Base-by-base conservation (phyloP, 306 rosid genomes). In the Dalbergia cochinchinensis region DNA sequence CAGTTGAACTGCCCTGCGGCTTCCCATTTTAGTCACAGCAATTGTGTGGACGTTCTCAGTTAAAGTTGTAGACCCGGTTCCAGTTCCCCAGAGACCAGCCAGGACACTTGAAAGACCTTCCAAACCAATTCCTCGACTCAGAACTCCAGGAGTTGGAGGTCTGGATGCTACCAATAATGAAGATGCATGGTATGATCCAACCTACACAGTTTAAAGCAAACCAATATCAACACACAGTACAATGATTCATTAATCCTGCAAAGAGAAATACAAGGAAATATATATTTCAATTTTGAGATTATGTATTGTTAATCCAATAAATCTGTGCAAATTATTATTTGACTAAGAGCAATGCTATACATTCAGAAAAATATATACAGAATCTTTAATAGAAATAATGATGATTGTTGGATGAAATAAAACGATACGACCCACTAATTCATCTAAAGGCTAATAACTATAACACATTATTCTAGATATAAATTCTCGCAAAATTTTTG, bases 31-130 rank as follows among this genome's bases (percentile, higher is more conserved):
- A 62, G 99, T 93, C 72, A 93, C 98, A 41, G 99, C 99, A 85
- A 96, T 88, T 54, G 99, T 96, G 78, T 96, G 99, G 50, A 93
- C 90, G 79, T 96, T 96, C 89, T 96, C 99, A 18, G 99, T 93
- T 77, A 96, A 83, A 68, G 98, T 93, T 50, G 96, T 85, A 57
- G 96, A 96, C 19, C 97, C 99, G 8, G 96, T 90, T 87, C 98
- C 99, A 61, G 98, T 91, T 69, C 99, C 99, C 99, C 99, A 96
- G 22, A 96, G 88, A 83, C 93, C 99, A 83, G 98, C 99, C 96
- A 96, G 66, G 84, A 96, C 80, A 78, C 99, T 88, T 41, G 96
- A 71, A 82, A 96, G 90, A 77, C 99, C 98, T 86, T 96, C 99
- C 87, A 96, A 82, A 77, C 98, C 98, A 71, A 96, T 93, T 58